Evolutionary conservation across 1,139 yeast genomes (phyloP).

Genomic region (Candida buenavistaensis): DNA sequence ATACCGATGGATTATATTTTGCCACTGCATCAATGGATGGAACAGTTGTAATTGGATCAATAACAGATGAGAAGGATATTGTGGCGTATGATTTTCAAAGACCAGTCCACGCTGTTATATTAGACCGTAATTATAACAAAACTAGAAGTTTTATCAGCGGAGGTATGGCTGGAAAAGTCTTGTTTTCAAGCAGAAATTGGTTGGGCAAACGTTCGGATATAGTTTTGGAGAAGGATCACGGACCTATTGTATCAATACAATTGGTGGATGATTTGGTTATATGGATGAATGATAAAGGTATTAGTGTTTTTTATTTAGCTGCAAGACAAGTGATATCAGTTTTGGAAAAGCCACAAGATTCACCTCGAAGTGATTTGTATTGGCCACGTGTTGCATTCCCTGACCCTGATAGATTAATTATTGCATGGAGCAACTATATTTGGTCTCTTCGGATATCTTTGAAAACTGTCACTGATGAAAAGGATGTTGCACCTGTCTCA

Average conservation of each 20-base stretch:
- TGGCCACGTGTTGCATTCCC: constrained; percentile 77
- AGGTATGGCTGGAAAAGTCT: constrained; percentile 85
- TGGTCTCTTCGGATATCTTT: constrained; percentile 66
- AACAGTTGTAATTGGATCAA: constrained; percentile 78
- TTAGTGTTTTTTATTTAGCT: constrained; percentile 55
- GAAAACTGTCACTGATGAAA: constrained; percentile 18
- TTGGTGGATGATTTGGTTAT: constrained; percentile 61
- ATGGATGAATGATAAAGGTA: constrained; percentile 88
- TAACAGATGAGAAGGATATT: constrained; percentile 61
- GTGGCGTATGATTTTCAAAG: constrained; percentile 80
- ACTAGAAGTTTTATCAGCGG: constrained; percentile 77
- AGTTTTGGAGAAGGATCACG: constrained; percentile 58
- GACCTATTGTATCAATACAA: constrained; percentile 71
- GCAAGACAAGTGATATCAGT: constrained; percentile 46
- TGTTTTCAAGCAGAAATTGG: constrained; percentile 81
- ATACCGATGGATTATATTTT: constrained; percentile 70
- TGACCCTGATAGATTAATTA: constrained; percentile 65
- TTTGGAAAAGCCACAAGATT: constrained; percentile 57
- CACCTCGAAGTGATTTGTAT: constrained; percentile 77
- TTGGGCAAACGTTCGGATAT: constrained; percentile 76
- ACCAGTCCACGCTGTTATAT: constrained; percentile 83
- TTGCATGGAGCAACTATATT: constrained; percentile 83
- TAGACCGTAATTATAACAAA: constrained; percentile 66
- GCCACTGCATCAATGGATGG: constrained; percentile 95
- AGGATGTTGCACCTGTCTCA: constrained; percentile 17